Base-by-base conservation (phyloP, 495 filamentous ascomycete genomes). In the Jackrogersella multiformis region DNA sequence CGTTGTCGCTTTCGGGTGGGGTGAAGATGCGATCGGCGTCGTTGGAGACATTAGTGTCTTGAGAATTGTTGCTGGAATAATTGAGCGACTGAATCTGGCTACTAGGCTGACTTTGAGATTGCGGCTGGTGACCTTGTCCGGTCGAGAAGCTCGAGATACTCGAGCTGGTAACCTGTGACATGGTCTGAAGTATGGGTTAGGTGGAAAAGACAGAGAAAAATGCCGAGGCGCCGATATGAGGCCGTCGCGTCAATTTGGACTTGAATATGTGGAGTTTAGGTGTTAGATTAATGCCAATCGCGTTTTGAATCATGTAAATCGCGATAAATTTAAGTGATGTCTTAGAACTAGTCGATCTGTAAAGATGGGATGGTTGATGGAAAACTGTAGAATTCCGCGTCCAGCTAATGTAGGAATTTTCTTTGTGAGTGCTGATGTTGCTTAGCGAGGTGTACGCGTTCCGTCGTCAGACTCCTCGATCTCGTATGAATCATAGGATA, bases 1-100 rank as follows among this genome's bases (percentile, higher is more conserved):
- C 72, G 49, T 75, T 78, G 42, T 82, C 81, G 73, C 78, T 82
- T 6, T 72, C 76, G 41, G 79, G 77, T 52, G 80, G 80, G 69
- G 80, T 84, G 70, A 82, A 80, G 46, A 81, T 72, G 39, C 68
- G 74, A 61, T 81, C 77, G 56, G 74, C 70, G 61, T 78, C 75
- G 73, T 78, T 79, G 20, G 79, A 77, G 34, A 74, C 72, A 65
- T 66, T 76, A 23, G 75, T 81, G 26, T 69, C 76, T 63, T 82
- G 81, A 13, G 81, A 82, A 53, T 78, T 74, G 72, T 74, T 76
- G 64, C 76, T 73, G 8, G 77, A 79, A 39, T 74, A 66, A 26
- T 74, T 74, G 24, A 72, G 62, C 8, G 57, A 45, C 36, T 69
- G 72, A 26, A 6, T 63, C 45, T 72, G 69, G 45, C 62, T 69